phyloP scores from a whole-genome alignment of 139 green algal genomes.

The Haematococcus lacustris region DNA sequence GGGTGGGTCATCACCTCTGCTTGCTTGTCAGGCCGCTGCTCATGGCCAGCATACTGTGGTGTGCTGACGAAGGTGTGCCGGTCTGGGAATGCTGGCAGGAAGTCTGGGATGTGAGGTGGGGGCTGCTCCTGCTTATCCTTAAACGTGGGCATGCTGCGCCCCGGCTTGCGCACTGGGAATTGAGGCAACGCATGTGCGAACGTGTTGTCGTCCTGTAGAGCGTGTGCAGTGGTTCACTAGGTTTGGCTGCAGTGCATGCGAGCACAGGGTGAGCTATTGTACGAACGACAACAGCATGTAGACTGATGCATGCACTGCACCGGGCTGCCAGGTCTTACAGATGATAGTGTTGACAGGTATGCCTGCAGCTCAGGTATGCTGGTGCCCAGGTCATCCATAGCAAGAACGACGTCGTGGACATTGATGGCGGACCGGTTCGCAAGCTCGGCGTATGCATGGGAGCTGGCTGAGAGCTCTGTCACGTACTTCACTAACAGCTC shows the following conservation, averaged over 20 bases:
- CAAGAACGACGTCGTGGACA: slow-evolving; percentile 59
- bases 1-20: slow-evolving; percentile 23
- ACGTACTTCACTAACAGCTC: slow-evolving; percentile 79
- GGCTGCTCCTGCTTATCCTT: slow-evolving; percentile 45
- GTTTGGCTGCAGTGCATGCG: not conserved
- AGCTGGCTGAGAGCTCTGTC: slow-evolving; percentile 43
- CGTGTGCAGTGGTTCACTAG: not conserved
- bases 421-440: slow-evolving; percentile 64
- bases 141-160: slow-evolving; percentile 45
- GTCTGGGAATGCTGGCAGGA: slow-evolving; percentile 81
- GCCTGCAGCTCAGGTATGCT: slow-evolving; percentile 40
- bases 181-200: slow-evolving; percentile 59
- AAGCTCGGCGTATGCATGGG: slow-evolving; percentile 68
- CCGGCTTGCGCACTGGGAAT: slow-evolving; percentile 49
- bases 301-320: no score
- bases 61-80: slow-evolving; percentile 67
- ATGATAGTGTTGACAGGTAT: slow-evolving; percentile 16
- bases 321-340: no score
- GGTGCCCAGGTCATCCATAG: slow-evolving; percentile 67
- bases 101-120: slow-evolving; percentile 62
- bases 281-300: no score
- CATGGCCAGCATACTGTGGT: slow-evolving; percentile 30
- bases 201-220: slow-evolving; percentile 13
- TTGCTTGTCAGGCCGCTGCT: slow-evolving; percentile 40
- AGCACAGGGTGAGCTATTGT: no score